A percentile compares a stretch with the other conserved stretches of the same genome.
Evolutionary conservation across 192 early-diverging fungal species (phyloP).

Genomic region (Dispira simplex): DNA sequence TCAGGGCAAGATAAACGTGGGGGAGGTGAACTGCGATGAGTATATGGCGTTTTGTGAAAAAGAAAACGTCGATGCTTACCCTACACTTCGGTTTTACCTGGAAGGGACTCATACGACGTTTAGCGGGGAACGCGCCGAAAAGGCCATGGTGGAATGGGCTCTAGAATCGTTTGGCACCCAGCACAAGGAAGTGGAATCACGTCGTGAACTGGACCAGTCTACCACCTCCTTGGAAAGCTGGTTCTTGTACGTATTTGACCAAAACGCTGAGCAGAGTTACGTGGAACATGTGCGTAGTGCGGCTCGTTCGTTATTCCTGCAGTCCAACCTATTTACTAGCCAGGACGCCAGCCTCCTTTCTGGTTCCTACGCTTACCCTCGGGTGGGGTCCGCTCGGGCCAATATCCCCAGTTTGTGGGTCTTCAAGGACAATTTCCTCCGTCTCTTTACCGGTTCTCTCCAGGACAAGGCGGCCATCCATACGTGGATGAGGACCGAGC

Average conservation of each 20-base stretch:
- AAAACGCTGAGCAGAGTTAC: neutral
- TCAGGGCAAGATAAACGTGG: constrained; percentile 62
- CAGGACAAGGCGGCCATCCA: constrained; percentile 25
- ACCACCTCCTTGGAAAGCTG: constrained; percentile 1
- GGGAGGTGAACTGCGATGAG: constrained; percentile 69
- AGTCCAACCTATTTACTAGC: constrained; percentile 8
- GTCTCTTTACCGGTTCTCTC: constrained; percentile 17
- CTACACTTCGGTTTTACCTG: constrained; percentile 63
- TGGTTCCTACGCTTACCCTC: constrained; percentile 4
- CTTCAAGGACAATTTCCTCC: constrained; percentile 36
- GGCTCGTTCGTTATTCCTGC: neutral
- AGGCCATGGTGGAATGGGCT: constrained; percentile 31
- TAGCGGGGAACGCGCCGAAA: constrained; percentile 29
- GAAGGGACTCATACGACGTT: constrained; percentile 22
- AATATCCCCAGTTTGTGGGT: constrained; percentile 34
- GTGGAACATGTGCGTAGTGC: neutral
- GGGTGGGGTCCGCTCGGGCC: constrained; percentile 13
- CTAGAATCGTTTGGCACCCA: constrained; percentile 6
- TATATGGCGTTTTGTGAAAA: constrained; percentile 39
- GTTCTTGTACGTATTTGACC: constrained; percentile 7
- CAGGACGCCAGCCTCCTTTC: constrained; percentile 7
- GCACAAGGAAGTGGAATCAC: constrained; percentile 9
- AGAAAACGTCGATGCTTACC: constrained; percentile 66
- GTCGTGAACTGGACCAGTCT: neutral
- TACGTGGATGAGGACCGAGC: constrained; percentile 46